A percentile compares a stretch with the other conserved stretches of the same genome.
phyloP scores from a whole-genome alignment of 1,139 yeast genomes.

The Pichia sorboxylosa region DNA sequence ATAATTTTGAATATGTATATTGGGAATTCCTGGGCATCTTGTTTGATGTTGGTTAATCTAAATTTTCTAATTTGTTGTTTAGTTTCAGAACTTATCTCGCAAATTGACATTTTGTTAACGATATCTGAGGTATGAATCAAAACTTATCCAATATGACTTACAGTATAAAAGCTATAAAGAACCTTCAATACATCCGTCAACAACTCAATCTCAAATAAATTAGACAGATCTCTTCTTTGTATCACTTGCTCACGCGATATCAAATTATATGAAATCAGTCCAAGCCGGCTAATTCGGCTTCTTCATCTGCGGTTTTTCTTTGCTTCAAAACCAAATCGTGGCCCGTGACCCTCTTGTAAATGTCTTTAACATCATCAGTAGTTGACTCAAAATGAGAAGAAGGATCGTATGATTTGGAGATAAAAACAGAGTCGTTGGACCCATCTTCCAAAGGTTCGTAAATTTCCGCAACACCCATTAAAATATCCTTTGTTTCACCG shows the following conservation, averaged over 20 bases:
- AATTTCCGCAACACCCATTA: conserved; percentile 89
- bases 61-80: conserved; percentile 45
- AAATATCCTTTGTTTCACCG: conserved; percentile 71
- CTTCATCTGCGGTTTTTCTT: conserved; percentile 55
- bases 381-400: conserved; percentile 92
- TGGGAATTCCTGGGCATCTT: conserved; percentile 52
- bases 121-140: too few species aligned
- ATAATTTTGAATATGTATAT: conserved; percentile 53
- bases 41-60: conserved; percentile 18
- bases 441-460: conserved; percentile 87
- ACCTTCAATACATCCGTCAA: too few species aligned
- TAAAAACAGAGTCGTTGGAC: conserved; percentile 59
- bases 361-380: conserved; percentile 92
- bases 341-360: conserved; percentile 85
- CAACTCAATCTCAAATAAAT: too few species aligned
- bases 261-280: too few species aligned
- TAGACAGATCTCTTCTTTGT: too few species aligned
- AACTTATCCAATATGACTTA: too few species aligned
- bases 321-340: conserved; percentile 80
- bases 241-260: too few species aligned
- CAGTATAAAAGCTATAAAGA: too few species aligned
- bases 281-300: conserved; percentile 31
- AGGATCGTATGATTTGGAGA: conserved; percentile 85
- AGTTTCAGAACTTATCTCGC: conserved; percentile 58
- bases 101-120: conserved; percentile 29